These are phyloP conservation scores for Naganishia liquefaciens DNA, from an alignment of 1,284 basidiomycete species.

Conservation along the genomic window DNA sequence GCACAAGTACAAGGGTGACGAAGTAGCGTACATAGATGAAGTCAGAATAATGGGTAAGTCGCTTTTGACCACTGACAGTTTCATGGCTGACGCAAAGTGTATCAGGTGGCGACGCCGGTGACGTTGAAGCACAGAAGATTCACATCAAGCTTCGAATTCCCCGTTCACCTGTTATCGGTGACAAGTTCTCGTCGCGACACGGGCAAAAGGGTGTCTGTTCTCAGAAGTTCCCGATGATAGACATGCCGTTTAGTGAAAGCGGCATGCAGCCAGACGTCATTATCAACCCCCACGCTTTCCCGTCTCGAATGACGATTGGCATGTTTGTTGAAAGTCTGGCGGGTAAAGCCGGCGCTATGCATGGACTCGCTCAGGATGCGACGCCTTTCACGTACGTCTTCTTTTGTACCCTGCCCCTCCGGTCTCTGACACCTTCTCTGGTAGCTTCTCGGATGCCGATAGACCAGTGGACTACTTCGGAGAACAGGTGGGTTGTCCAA, in stretches of 20 bases:
- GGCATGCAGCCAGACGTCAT: conserved; percentile 99
- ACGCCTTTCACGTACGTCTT: conserved; percentile 85
- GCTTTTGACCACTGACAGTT: neutral
- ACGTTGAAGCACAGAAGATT: conserved; percentile 86
- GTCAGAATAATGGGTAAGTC: conserved; percentile 81
- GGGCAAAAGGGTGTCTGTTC: conserved; percentile 99
- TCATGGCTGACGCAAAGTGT: conserved; percentile 12
- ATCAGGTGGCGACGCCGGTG: conserved; percentile 78
- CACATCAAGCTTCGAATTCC: conserved; percentile 93
- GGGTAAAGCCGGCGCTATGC: conserved; percentile 97
- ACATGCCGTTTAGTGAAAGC: conserved; percentile 99
- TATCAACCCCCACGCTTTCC: conserved; percentile 99
- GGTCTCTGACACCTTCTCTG: conserved; percentile 8
- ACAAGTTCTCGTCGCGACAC: conserved; percentile 98
- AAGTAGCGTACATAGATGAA: conserved; percentile 84
- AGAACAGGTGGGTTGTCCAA: conserved; percentile 53
- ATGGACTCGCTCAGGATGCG: conserved; percentile 95
- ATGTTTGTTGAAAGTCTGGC: conserved; percentile 99
- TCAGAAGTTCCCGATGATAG: conserved; percentile 96
- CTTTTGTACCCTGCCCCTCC: conserved; percentile 15
- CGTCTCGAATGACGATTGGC: conserved; percentile 99
- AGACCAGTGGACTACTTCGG: conserved; percentile 97
- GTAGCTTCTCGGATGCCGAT: conserved; percentile 90
- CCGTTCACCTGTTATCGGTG: conserved; percentile 94
- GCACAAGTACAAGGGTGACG: conserved; percentile 97